Evolutionary conservation across 495 filamentous ascomycete species (phyloP).

Genomic region (Penicillium steckii): DNA sequence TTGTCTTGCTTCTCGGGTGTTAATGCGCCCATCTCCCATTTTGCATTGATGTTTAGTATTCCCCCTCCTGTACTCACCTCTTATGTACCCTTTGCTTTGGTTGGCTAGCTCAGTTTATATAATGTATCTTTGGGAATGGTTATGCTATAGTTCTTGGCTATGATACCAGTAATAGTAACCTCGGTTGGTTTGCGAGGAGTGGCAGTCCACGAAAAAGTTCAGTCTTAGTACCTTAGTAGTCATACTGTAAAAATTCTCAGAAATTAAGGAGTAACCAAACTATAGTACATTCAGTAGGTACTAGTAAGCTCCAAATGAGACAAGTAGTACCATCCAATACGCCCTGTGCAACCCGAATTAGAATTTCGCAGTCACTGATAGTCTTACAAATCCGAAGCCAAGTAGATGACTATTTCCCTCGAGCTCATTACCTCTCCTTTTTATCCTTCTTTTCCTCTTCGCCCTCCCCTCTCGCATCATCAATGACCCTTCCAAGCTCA

Average conservation of each 20-base stretch:
- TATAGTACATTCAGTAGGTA: too few relatives aligned
- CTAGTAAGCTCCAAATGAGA: too few relatives aligned
- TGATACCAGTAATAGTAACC: too few relatives aligned
- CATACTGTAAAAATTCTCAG: too few relatives aligned
- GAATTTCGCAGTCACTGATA: too few relatives aligned
- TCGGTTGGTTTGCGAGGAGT: too few relatives aligned
- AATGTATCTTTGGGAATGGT: conserved; percentile 4
- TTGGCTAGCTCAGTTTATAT: background rate
- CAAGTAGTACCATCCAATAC: too few relatives aligned
- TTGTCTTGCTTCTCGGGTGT: conserved; percentile 2
- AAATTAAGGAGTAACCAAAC: too few relatives aligned
- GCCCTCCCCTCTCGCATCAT: conserved; percentile 16
- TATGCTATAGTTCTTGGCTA: background rate
- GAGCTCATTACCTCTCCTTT: conserved; percentile 21
- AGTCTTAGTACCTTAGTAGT: too few relatives aligned
- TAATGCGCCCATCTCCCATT: background rate
- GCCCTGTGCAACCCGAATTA: too few relatives aligned
- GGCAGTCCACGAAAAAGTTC: background rate
- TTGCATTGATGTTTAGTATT: conserved; percentile 15
- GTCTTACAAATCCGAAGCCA: background rate
- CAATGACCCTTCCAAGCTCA: conserved; percentile 30
- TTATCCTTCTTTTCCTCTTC: conserved; percentile 7
- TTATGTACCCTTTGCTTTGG: conserved; percentile 9
- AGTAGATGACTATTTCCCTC: background rate
- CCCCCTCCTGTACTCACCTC: conserved; percentile 25